Evolutionary conservation across 352 stramenopile genomes (phyloP).

Genomic region (Pilasporangium apinafurcum): DNA sequence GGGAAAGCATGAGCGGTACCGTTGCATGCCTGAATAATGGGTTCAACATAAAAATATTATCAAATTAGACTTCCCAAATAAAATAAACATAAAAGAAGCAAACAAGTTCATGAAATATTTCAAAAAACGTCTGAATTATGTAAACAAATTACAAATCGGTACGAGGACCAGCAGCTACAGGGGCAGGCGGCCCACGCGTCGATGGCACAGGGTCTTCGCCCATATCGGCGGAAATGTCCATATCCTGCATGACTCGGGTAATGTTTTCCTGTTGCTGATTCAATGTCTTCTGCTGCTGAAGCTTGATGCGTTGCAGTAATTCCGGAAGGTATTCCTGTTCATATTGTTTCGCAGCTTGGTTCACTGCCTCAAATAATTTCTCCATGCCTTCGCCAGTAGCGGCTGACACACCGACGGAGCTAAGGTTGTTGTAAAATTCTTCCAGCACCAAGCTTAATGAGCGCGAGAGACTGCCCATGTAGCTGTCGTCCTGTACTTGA

Average conservation of each 20-base stretch:
- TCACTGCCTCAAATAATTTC: conserved; percentile 90
- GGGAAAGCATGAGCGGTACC: too few relatives aligned
- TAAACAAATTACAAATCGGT: conserved; percentile 50
- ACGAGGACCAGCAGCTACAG: conserved; percentile 26
- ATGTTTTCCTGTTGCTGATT: conserved; percentile 47
- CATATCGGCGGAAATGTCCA: conserved; percentile 58
- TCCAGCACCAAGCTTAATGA: conserved; percentile 86
- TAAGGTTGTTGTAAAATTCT: conserved; percentile 94
- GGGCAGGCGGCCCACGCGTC: too few relatives aligned
- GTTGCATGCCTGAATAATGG: too few relatives aligned
- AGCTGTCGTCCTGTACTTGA: conserved; percentile 83
- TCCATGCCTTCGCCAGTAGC: conserved; percentile 94
- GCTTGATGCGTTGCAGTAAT: conserved; percentile 56
- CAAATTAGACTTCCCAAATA: too few relatives aligned
- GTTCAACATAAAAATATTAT: too few relatives aligned
- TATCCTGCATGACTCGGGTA: conserved; percentile 73
- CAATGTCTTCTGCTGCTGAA: conserved; percentile 42
- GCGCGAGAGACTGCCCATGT: conserved; percentile 90
- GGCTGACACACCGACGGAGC: conserved; percentile 91
- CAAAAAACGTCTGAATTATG: too few relatives aligned
- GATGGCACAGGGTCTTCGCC: conserved; percentile 14
- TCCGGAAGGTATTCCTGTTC: conserved; percentile 85
- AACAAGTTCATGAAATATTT: too few relatives aligned
- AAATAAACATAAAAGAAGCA: too few relatives aligned
- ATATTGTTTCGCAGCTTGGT: conserved; percentile 82